Base-by-base conservation (phyloP, 179 eudicot genomes). In the Silene noctiflora region DNA sequence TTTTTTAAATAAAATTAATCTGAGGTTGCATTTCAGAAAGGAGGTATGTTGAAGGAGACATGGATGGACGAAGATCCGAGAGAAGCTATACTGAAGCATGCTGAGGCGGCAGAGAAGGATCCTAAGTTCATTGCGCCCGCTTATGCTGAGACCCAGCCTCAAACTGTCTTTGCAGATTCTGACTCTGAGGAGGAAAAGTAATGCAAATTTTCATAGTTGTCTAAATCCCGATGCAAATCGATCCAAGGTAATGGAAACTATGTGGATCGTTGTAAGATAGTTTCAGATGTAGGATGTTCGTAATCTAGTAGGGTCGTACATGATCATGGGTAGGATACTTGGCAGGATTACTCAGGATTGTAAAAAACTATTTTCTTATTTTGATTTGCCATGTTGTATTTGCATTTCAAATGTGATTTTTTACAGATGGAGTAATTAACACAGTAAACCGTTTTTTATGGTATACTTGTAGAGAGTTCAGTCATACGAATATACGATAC, bases 41-140 rank as follows among this genome's bases (percentile, higher is more conserved):
- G 99, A 75, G 99, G 99, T 60, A 70, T 93, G 95, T 83, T 93
- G 73, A 92, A 94, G 86, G 99, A 95, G 80, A 92, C 97, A 27
- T 93, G 99, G 99, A 93, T 93, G 99, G 97, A 95, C 0, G 97
- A 95, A 84, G 99, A 95, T 84, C 99, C 99, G 21, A 88, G 99
- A 86, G 99, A 93, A 85, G 99, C 99, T 80, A 95, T 95, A 75
- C 84, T 95, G 24, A 93, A 93, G 76, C 89, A 91, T 81, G 97
- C 97, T 6, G 97, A 95, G 78, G 97, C 72, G 78, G 99, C 98
- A 29, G 92, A 86, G 31, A 93, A 95, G 77, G 99, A 95, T 33
- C 99, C 99, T 0, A 95, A 93, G 72, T 95, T 73, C 80, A 95
- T 95, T 35, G 92, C 99, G 76, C 99, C 99, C 0, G 99, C 99